Evolutionary conservation across 805 yeast species (phyloP).

Genomic region (Candida patagonica): DNA sequence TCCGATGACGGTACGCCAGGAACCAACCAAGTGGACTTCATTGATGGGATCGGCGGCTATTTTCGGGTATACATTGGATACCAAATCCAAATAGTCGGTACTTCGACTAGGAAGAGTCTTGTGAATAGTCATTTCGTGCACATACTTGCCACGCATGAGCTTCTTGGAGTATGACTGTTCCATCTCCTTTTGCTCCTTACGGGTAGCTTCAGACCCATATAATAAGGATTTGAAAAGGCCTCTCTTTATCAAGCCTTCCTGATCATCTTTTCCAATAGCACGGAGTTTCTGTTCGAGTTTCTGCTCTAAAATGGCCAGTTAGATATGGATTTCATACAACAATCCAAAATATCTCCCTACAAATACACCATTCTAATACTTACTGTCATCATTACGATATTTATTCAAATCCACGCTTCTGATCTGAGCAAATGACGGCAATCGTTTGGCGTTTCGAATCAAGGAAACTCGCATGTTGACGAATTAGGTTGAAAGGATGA

Average conservation of each 20-base stretch:
- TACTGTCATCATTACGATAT: constrained; percentile 18
- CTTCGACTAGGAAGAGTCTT: constrained; percentile 29
- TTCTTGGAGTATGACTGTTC: constrained; percentile 28
- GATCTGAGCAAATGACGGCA: constrained; percentile 28
- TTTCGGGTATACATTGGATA: constrained; percentile 26
- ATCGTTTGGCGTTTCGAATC: constrained; percentile 10
- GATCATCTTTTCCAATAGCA: constrained; percentile 6
- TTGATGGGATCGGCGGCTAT: constrained; percentile 26
- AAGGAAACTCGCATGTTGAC: not conserved
- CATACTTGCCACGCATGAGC: constrained; percentile 33
- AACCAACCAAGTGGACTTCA: constrained; percentile 32
- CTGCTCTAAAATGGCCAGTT: not conserved
- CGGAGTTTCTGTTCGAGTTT: not conserved
- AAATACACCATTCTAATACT: not conserved
- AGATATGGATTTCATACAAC: too few relatives aligned
- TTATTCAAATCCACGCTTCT: constrained; percentile 24
- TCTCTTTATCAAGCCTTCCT: constrained; percentile 10
- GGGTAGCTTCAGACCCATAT: constrained; percentile 30
- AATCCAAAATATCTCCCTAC: not conserved
- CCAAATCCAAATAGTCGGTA: constrained; percentile 28
- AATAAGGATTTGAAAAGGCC: constrained; percentile 30
- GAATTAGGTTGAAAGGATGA: too few relatives aligned
- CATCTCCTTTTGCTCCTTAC: constrained; percentile 27
- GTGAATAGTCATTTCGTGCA: constrained; percentile 33
- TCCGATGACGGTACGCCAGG: constrained; percentile 35